Percentiles rank a stretch among this genome's conserved stretches.
These are phyloP conservation scores for Aspergillus carbonarius DNA, from an alignment of 2,329 filamentous ascomycete genomes.

Conservation along the genomic window DNA sequence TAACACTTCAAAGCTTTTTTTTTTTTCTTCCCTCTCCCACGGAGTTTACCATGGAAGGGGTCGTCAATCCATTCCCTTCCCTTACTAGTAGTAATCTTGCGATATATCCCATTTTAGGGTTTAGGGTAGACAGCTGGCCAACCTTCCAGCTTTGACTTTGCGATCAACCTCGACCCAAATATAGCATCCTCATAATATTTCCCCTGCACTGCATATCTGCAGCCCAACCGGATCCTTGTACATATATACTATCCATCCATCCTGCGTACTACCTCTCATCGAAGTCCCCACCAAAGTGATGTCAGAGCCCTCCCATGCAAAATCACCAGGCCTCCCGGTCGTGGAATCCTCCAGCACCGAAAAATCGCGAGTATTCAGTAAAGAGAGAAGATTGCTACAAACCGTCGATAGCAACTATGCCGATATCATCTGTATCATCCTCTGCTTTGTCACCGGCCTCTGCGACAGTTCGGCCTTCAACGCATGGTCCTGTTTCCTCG, in stretches of 20 bases:
- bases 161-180: background rate
- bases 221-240: background rate
- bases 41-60: background rate
- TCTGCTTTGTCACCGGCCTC: conserved; percentile 43
- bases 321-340: conserved; percentile 1
- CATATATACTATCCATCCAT: background rate
- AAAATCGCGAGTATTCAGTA: conserved; percentile 1
- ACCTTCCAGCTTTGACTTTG: background rate
- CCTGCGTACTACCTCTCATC: background rate
- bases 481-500: conserved; percentile 49
- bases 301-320: background rate
- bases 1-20: background rate
- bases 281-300: background rate
- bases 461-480: conserved; percentile 48
- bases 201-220: background rate
- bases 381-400: background rate
- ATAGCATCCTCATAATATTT: background rate
- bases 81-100: background rate
- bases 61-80: background rate
- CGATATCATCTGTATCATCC: conserved; percentile 41
- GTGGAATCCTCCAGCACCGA: background rate
- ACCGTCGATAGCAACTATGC: conserved; percentile 32
- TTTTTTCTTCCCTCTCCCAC: background rate
- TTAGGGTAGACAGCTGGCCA: background rate
- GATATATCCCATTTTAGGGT: background rate